A percentile compares a stretch with the other conserved stretches of the same genome.
These are phyloP conservation scores for Coemansia sp. DNA, from an alignment of 192 early-diverging fungal species.

Conservation along the genomic window DNA sequence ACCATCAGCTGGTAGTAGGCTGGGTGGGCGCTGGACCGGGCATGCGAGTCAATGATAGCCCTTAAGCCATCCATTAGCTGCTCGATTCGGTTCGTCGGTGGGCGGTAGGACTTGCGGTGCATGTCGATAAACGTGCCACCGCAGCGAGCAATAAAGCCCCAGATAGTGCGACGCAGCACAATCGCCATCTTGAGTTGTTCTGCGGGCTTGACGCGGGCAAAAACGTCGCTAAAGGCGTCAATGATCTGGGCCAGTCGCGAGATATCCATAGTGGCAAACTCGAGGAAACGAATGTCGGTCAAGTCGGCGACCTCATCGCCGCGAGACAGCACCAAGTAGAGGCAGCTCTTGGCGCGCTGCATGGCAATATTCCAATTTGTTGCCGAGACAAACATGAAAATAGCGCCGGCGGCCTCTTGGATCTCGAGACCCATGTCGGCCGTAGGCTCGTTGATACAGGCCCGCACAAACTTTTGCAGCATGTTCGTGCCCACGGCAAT, in stretches of 20 bases:
- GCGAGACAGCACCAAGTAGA: conserved; percentile 62
- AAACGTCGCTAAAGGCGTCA: conserved; percentile 47
- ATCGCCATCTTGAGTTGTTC: conserved; percentile 76
- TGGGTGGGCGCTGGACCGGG: conserved; percentile 59
- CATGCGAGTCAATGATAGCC: conserved; percentile 60
- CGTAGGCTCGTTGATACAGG: conserved; percentile 54
- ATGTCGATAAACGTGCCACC: conserved; percentile 78
- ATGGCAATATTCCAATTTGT: conserved; percentile 86
- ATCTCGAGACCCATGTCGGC: conserved; percentile 58
- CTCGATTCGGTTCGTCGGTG: conserved; percentile 30
- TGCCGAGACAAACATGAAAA: conserved; percentile 84
- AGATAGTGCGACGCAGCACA: conserved; percentile 78
- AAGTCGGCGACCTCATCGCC: conserved; percentile 68
- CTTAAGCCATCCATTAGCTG: conserved; percentile 33
- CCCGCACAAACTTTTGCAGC: conserved; percentile 50
- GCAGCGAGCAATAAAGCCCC: conserved; percentile 91
- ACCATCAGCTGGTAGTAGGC: conserved; percentile 87
- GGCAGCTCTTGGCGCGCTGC: conserved; percentile 65
- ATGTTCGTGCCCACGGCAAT: conserved; percentile 33
- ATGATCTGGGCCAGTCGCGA: conserved; percentile 67
- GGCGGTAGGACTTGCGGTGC: conserved; percentile 57
- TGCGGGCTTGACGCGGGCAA: conserved; percentile 59
- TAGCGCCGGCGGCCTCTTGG: conserved; percentile 77
- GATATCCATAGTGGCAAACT: conserved; percentile 80
- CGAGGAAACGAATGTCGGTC: conserved; percentile 82